Base-by-base conservation (phyloP, 2,329 filamentous ascomycete genomes). In the Amesomyces nigricolor region DNA sequence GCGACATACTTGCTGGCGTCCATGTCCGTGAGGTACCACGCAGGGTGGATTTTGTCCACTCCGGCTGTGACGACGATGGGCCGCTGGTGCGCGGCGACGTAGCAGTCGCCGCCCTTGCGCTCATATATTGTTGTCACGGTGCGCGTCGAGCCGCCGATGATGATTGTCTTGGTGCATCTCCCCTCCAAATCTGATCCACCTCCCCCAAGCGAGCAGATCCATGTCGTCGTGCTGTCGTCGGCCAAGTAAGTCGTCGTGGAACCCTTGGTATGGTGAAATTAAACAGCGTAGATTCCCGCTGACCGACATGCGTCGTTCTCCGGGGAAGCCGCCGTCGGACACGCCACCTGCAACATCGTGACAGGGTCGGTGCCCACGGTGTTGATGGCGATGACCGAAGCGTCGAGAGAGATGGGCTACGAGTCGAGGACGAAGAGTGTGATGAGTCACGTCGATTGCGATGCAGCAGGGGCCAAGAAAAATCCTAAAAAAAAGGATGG, bases 221-320 rank as follows among this genome's bases (percentile, higher is more conserved):
- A 60, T 0, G 58, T 54, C 7, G 60, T 62, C 13, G 60, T 62
- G 45, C 54, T 56, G 52, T 59, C 59, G 39, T 58, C 60, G 26
- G 16, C 56, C 13, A 47, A 14, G 35, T 58, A 47, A 6, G 54
- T 60, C 14, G 54, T 56, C 16, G 60, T 62, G 3, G 54, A 55
- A 2, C 58, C 60, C 17, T 50, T 54, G 6, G 58, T 58, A 51
- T 62, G 60, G 51, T 58, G 58, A n/a, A 29, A 59, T 50, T 62
- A 43, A 8, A 53, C 58, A 1, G 60, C 58, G 43, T 62, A 62
- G 54, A 62, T 58, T 43, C 53, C 52, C 2, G 56, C 56, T 5
- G 56, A 29, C 22, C 58, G 60, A 39, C 60, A 62, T 14, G 58
- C 60, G 46, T 62, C 58, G 50, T 59, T 60, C 13, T 58, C 56